phyloP scores from a whole-genome alignment of 768 basidiomycete species.

The Glaciozyma antarctica region DNA sequence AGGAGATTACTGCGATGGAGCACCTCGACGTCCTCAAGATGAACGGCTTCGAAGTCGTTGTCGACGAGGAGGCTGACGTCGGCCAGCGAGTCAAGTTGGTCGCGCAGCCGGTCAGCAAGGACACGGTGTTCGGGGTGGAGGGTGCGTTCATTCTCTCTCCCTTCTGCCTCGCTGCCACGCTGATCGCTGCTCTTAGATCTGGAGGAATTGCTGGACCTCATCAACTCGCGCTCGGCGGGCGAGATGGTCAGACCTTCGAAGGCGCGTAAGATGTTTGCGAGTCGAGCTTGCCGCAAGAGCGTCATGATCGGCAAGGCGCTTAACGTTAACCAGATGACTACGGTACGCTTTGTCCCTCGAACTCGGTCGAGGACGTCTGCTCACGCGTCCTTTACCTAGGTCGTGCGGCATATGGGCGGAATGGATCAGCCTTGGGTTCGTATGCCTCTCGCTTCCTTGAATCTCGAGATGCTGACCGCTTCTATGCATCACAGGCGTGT shows the following conservation, averaged over 20 bases:
- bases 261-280: constrained; percentile 90
- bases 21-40: constrained; percentile 68
- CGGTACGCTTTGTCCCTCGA: constrained; percentile 33
- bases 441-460: constrained; percentile 34
- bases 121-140: constrained; percentile 77
- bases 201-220: constrained; percentile 79
- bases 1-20: constrained; percentile 77
- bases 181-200: constrained; percentile 52
- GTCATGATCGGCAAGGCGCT: constrained; percentile 78
- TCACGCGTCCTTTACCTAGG: constrained; percentile 11
- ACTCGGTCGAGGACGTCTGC: neutral
- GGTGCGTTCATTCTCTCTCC: constrained; percentile 45
- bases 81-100: constrained; percentile 53
- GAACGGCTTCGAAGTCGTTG: constrained; percentile 81
- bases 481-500: constrained; percentile 21
- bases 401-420: constrained; percentile 42
- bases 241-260: constrained; percentile 87
- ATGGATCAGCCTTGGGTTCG: constrained; percentile 45
- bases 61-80: constrained; percentile 47
- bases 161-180: constrained; percentile 4
- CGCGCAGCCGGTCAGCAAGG: constrained; percentile 85
- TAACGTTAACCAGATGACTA: constrained; percentile 63
- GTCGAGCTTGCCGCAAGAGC: constrained; percentile 88
- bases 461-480: neutral
- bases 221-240: constrained; percentile 65